Conservation (phyloP, 352 stramenopile genomes). For the Albugo candida region DNA sequence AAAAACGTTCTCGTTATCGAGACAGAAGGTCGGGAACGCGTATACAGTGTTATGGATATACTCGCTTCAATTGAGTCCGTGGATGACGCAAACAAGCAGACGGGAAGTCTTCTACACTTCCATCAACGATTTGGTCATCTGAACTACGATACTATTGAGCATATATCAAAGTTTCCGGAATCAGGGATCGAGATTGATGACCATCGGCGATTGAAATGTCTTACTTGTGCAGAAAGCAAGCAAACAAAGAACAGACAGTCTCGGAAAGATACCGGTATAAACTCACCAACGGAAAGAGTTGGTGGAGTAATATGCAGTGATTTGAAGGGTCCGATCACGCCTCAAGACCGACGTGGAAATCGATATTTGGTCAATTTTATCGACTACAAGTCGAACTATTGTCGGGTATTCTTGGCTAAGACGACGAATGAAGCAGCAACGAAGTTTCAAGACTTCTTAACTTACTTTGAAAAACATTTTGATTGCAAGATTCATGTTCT, state of each 20-base stretch:
- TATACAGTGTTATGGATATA: too few relatives aligned
- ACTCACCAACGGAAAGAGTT: background rate
- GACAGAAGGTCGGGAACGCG: background rate
- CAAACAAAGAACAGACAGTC: background rate
- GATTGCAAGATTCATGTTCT: background rate
- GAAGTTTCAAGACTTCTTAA: background rate
- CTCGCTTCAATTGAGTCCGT: too few relatives aligned
- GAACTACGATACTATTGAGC: background rate
- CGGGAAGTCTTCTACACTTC: background rate
- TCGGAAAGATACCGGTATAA: background rate
- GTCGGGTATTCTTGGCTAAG: background rate
- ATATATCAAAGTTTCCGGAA: background rate
- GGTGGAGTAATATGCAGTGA: background rate
- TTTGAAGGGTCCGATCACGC: background rate
- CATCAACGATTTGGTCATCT: background rate
- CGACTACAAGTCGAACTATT: background rate
- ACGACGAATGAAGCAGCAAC: background rate
- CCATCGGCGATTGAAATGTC: background rate
- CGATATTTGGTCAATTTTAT: background rate
- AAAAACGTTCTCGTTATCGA: background rate
- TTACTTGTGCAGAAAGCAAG: background rate
- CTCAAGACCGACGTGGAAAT: background rate
- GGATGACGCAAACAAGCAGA: background rate
- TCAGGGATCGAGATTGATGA: background rate
- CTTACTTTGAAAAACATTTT: background rate